Conservation (phyloP, 2,329 filamentous ascomycete genomes). For the Calcarisporium arbuscula region DNA sequence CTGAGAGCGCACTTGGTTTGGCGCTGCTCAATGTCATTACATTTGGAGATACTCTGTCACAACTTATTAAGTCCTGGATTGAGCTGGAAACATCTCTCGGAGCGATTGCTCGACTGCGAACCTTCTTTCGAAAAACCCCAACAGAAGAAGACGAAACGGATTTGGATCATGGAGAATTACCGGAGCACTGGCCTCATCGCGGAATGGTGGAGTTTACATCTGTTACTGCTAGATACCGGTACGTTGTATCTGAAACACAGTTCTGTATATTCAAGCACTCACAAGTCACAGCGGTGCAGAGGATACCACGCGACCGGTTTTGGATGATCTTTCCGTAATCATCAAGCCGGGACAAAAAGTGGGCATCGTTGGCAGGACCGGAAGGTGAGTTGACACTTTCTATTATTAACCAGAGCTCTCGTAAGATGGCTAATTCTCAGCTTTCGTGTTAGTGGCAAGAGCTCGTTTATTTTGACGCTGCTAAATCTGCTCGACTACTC, state of each 20-base stretch:
- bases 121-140: slow-evolving; percentile 6
- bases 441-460: slow-evolving; percentile 18
- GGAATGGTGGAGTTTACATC: slow-evolving; percentile 11
- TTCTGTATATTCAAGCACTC: no score
- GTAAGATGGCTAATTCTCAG: no score
- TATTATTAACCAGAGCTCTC: slow-evolving; percentile 13
- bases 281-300: slow-evolving; percentile 1
- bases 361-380: slow-evolving; percentile 15
- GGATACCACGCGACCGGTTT: slow-evolving; percentile 1
- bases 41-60: slow-evolving; percentile 3
- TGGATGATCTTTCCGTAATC: slow-evolving; percentile 9
- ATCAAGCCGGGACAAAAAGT: slow-evolving; percentile 15
- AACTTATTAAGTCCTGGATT: slow-evolving; percentile 6
- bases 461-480: slow-evolving; percentile 7
- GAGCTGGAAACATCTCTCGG: slow-evolving; percentile 16
- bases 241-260: slow-evolving; percentile 4
- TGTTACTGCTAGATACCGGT: slow-evolving; percentile 11
- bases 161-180: no score
- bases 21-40: not conserved
- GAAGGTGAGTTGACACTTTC: slow-evolving; percentile 14
- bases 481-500: slow-evolving; percentile 9
- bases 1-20: slow-evolving; percentile 22
- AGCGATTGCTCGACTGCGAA: slow-evolving; percentile 12
- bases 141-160: slow-evolving; percentile 3
- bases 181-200: slow-evolving; percentile 11